phyloP scores from a whole-genome alignment of 768 basidiomycete species.

The Russula foetens region DNA sequence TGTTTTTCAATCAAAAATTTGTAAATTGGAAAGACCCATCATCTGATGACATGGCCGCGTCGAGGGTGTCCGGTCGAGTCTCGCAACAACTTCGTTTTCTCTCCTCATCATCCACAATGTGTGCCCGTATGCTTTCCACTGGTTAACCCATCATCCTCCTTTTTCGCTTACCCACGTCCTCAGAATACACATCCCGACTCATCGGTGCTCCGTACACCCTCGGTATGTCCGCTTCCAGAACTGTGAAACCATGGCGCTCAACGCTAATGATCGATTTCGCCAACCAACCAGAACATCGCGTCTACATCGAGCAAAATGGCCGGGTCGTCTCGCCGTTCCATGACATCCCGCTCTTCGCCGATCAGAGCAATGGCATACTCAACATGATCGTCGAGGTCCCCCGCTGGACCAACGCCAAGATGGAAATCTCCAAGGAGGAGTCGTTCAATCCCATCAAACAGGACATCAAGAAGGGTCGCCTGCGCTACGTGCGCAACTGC shows the following conservation, averaged over 20 bases:
- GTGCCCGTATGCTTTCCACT: slow-evolving; percentile 40
- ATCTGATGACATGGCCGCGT: slow-evolving; percentile 8
- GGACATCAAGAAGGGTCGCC: slow-evolving; percentile 92
- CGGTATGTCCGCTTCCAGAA: slow-evolving; percentile 42
- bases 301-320: slow-evolving; percentile 87
- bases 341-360: slow-evolving; percentile 97
- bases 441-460: slow-evolving; percentile 99
- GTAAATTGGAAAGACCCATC: neutral
- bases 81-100: slow-evolving; percentile 56
- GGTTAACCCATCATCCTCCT: neutral
- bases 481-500: slow-evolving; percentile 98
- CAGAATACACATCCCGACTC: slow-evolving; percentile 69
- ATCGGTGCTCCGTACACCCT: slow-evolving; percentile 90
- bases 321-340: slow-evolving; percentile 83
- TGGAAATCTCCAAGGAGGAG: slow-evolving; percentile 99
- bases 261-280: neutral
- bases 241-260: neutral
- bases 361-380: slow-evolving; percentile 89
- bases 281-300: slow-evolving; percentile 89
- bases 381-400: slow-evolving; percentile 99
- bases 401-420: slow-evolving; percentile 99
- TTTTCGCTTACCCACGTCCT: neutral
- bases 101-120: slow-evolving; percentile 42
- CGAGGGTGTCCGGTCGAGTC: slow-evolving; percentile 35
- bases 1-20: neutral